Percentiles rank a stretch among this genome's conserved stretches.
phyloP scores from a whole-genome alignment of 305 asterid species.

The Fraxinus angustifolia region DNA sequence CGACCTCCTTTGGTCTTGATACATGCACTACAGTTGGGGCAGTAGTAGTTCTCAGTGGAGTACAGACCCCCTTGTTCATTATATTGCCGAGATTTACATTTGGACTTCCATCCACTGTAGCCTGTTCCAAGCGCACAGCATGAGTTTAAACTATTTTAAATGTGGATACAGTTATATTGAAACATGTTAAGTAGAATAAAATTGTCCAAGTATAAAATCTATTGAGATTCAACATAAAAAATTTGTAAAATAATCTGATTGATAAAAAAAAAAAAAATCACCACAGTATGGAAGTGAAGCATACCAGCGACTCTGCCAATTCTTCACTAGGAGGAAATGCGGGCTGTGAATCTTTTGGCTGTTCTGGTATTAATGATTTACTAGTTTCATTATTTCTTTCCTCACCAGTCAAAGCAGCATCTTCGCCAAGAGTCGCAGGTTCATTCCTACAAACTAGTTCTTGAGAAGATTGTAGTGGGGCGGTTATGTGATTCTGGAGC shows the following conservation, averaged over 20 bases:
- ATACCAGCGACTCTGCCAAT: conserved; percentile 37
- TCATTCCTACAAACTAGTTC: conserved; percentile 20
- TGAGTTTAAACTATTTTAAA: neutral
- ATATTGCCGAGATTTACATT: conserved; percentile 13
- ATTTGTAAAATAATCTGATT: neutral
- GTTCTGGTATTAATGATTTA: conserved; percentile 28
- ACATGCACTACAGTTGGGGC: conserved; percentile 68
- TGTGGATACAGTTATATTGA: neutral
- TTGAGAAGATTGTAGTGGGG: conserved; percentile 26
- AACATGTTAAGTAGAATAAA: neutral
- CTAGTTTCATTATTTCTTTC: conserved; percentile 28
- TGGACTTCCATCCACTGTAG: conserved; percentile 26
- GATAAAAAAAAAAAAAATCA: neutral
- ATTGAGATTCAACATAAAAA: neutral
- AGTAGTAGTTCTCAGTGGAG: conserved; percentile 23
- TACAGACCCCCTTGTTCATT: conserved; percentile 22
- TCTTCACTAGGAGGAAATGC: conserved; percentile 27
- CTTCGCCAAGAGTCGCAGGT: conserved; percentile 25
- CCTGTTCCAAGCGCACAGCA: conserved; percentile 37
- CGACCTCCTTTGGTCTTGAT: conserved; percentile 71
- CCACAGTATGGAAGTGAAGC: neutral
- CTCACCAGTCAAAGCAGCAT: conserved; percentile 24
- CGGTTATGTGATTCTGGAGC: conserved; percentile 5
- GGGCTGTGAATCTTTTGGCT: conserved; percentile 19
- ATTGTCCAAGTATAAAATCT: neutral